phyloP scores from a whole-genome alignment of 371 early-diverging fungal genomes.

The Synchytrium microbalum region DNA sequence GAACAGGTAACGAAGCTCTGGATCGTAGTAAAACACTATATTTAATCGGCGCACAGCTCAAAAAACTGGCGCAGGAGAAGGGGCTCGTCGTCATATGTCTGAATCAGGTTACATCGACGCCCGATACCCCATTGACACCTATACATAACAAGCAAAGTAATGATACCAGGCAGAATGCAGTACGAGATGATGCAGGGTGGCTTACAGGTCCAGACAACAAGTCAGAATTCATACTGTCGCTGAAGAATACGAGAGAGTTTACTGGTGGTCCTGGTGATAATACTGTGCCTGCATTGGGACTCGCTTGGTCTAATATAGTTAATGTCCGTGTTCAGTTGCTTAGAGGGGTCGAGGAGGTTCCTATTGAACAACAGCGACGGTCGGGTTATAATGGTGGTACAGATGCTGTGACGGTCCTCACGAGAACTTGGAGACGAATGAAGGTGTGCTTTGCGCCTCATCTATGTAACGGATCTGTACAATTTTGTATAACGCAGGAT shows the following conservation, averaged over 20 bases:
- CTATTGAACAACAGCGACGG: no score
- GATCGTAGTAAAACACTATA: slow-evolving; percentile 48
- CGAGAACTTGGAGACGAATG: slow-evolving; percentile 9
- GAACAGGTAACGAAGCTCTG: slow-evolving; percentile 14
- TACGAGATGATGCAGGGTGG: slow-evolving; percentile 1
- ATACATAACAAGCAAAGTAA: neutral
- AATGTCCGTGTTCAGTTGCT: slow-evolving; percentile 59
- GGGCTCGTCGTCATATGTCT: slow-evolving; percentile 57
- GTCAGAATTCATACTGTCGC: neutral
- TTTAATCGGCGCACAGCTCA: slow-evolving; percentile 52
- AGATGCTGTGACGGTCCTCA: slow-evolving; percentile 1
- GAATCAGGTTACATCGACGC: slow-evolving; percentile 48
- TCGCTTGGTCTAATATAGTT: slow-evolving; percentile 69
- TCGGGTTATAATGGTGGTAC: neutral
- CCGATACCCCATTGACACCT: no score
- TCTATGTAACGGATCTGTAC: neutral
- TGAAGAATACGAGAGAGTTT: no score
- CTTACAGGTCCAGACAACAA: neutral
- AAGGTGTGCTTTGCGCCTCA: slow-evolving; percentile 14
- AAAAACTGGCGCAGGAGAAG: slow-evolving; percentile 49
- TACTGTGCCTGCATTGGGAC: slow-evolving; percentile 56
- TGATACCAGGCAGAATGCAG: slow-evolving; percentile 17
- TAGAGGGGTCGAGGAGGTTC: slow-evolving; percentile 11
- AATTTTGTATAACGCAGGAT: neutral
- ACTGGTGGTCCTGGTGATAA: slow-evolving; percentile 11